Conservation (phyloP, 1,284 basidiomycete genomes). For the Lignosus rhinocerotis region DNA sequence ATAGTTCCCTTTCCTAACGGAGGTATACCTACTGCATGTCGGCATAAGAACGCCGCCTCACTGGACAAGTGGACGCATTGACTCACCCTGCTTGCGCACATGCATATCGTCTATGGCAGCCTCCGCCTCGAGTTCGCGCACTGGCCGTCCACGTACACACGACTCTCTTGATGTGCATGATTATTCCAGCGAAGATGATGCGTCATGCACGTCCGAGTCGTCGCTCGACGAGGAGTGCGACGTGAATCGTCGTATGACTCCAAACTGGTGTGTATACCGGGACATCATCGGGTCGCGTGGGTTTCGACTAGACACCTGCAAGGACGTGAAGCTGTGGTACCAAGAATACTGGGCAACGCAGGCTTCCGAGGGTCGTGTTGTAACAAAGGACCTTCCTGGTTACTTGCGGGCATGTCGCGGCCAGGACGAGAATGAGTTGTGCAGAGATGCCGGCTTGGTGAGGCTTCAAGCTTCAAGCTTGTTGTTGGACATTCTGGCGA, state of each 20-base stretch:
- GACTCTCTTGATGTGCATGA: slow-evolving; percentile 2
- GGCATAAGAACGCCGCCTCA: slow-evolving; percentile 10
- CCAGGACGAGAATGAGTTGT: slow-evolving; percentile 57
- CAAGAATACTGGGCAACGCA: slow-evolving; percentile 36
- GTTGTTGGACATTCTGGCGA: neutral
- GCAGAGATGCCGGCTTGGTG: slow-evolving; percentile 69
- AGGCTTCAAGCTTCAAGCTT: too few relatives aligned
- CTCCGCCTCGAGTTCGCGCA: slow-evolving; percentile 6
- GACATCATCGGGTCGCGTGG: slow-evolving; percentile 49
- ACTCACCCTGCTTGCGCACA: neutral
- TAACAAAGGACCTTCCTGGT: slow-evolving; percentile 34
- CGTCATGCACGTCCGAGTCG: slow-evolving; percentile 43
- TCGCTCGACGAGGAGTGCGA: slow-evolving; percentile 60
- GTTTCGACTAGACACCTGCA: slow-evolving; percentile 64
- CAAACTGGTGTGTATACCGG: slow-evolving; percentile 62
- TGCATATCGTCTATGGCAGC: slow-evolving; percentile 15
- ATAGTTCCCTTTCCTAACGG: slow-evolving; percentile 9
- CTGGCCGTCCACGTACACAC: slow-evolving; percentile 7
- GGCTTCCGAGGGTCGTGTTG: slow-evolving; percentile 25
- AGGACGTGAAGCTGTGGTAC: slow-evolving; percentile 62
- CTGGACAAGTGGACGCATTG: neutral
- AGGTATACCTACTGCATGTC: slow-evolving; percentile 3
- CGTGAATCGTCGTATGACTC: slow-evolving; percentile 55
- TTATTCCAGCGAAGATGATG: slow-evolving; percentile 35
- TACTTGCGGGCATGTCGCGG: slow-evolving; percentile 38